Base-by-base conservation (phyloP, 2,329 filamentous ascomycete genomes). In the Trichophyton benhamiae region DNA sequence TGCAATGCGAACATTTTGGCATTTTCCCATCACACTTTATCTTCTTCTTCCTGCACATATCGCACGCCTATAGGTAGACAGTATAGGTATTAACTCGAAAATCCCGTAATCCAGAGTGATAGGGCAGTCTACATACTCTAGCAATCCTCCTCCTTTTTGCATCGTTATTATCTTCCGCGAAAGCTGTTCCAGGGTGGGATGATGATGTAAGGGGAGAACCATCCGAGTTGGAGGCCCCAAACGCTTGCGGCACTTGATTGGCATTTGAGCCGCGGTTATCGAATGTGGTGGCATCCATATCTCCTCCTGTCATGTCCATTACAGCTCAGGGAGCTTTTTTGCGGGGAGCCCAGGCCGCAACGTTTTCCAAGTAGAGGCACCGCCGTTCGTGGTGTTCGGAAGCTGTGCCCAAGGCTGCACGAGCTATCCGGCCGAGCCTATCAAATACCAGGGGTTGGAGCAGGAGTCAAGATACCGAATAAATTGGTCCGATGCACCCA, bases 1-100 rank as follows among this genome's bases (percentile, higher is more conserved):
- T 87, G 74, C 92, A 99, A 76, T 97, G 94, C 6, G 89, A 91
- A 76, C 94, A 99, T 63, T 91, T 86, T 42, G 94, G 92, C 76
- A 95, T 84, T 77, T 95, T 96, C 67, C 94, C 92, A 72, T 97
- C 94, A 75, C 92, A 97, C 77, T 97, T 97, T 76, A 97, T 96
- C 76, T 89, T 81, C 76, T 87, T 87, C 78, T 95, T 96, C 68
- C 91, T 83, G 73, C 92, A 97, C 91, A 95, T 95, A 69, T 96
- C 91, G 77, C 91, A 96, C 59, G 91, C 91, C 88, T 91, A 52
- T 52, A 58, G n/a, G 42, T 22, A 27, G 42, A 33, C 9, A 7
- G 41, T 20, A 7, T 55, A 33, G n/a, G 30, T 42, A 49, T 20
- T 27, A 41, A 11, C 33, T 17, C 41, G 36, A 1, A 27, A 15